These are phyloP conservation scores for Boletus tomentosulus DNA, from an alignment of 768 basidiomycete species.

Conservation along the genomic window DNA sequence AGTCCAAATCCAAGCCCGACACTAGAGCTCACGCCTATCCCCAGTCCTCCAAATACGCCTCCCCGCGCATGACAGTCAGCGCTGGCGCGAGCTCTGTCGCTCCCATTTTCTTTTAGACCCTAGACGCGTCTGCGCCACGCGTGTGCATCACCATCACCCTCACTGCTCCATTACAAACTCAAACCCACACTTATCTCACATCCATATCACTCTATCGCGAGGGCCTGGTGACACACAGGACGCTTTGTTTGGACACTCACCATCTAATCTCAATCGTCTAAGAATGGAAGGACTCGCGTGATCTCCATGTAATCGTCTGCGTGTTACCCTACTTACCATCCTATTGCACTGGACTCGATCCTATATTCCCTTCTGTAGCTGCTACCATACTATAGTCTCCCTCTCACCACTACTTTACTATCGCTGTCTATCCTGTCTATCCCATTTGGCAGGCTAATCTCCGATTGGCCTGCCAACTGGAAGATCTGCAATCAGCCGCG, in stretches of 20 bases:
- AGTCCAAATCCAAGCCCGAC: constrained; percentile 20
- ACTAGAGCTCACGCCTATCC: constrained; percentile 19
- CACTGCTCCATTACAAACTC: background rate
- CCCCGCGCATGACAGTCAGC: constrained; percentile 39
- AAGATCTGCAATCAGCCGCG: background rate
- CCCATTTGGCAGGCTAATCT: background rate
- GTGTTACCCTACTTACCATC: constrained; percentile 1
- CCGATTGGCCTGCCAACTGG: background rate
- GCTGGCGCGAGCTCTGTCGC: constrained; percentile 48
- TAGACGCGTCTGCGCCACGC: background rate
- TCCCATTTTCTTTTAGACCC: constrained; percentile 55
- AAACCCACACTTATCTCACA: background rate
- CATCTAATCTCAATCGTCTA: constrained; percentile 18
- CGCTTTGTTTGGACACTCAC: constrained; percentile 6
- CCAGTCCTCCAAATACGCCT: constrained; percentile 22
- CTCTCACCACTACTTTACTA: background rate
- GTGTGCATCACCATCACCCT: background rate
- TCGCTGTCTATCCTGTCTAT: background rate
- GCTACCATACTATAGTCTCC: constrained; percentile 7
- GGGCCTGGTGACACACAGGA: background rate
- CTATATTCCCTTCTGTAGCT: constrained; percentile 11
- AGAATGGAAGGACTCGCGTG: constrained; percentile 19
- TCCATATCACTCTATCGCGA: constrained; percentile 1
- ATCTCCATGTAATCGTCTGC: constrained; percentile 9
- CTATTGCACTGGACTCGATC: constrained; percentile 6